Base-by-base conservation (phyloP, 108 stramenopile species). In the Cylindrotheca closterium region DNA sequence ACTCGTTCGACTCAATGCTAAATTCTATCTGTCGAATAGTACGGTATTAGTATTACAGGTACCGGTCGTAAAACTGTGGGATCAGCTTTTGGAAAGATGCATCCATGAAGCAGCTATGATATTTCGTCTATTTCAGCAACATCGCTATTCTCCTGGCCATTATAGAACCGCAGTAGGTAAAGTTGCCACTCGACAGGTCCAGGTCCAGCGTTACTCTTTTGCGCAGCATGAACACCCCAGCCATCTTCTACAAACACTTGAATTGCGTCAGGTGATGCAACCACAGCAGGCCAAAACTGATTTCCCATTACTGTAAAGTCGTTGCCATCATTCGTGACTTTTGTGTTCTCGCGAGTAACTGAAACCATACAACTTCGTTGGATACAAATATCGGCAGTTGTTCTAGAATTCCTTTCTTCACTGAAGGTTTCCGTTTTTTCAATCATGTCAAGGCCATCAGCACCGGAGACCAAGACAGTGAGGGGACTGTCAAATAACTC, bases 181-280 rank as follows among this genome's bases (percentile, higher is more conserved):
- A 89, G 74, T 55, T 89, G 87, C 84, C 82, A 88, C 19, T 70
- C 77, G 23, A 42, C 8, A 15, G 51, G 15, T 23, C 37, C 31
- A 10, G 18, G 8, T 21, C 47, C 56, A 33, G 23, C 31, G 32
- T 23, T 48, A 18, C 29, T 69, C 46, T 10, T n/a, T 58, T 51
- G 68, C 24, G 70, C 69, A 18, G 83, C 84, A 24, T 85, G 78
- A 17, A 87, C 55, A 4, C 81, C 91, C 91, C 91, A 92, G 4
- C 82, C 82, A 47, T 74, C 72, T 49, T 61, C 48, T 4, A 79
- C 77, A 10, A 68, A 72, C 10, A 92, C 66, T 42, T 82, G 73
- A 4, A 92, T 25, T 8, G 60, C 48, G 0, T 71, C 70, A 7
- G 61, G 26, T 2, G 50, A 59, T 2, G 77, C 74, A 8, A 50